Evolutionary conservation across 352 stramenopile species (phyloP).

Genomic region (Phytophthora sp.): DNA sequence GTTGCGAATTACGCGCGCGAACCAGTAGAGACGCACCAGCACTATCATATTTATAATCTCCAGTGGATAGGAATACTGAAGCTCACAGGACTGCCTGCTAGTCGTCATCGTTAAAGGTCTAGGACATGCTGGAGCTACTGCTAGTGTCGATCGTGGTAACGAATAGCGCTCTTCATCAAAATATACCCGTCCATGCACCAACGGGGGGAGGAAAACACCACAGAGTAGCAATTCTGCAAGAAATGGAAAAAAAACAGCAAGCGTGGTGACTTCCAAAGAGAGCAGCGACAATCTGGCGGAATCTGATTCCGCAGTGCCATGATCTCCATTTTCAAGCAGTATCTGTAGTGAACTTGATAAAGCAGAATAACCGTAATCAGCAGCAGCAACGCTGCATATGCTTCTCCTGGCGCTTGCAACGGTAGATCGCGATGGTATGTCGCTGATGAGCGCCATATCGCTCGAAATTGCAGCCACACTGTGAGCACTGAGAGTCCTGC

Average conservation of each 20-base stretch:
- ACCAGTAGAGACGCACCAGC: conserved; percentile 65
- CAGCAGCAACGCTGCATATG: conserved; percentile 49
- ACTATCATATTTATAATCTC: conserved; percentile 73
- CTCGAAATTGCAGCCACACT: conserved; percentile 62
- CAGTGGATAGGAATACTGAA: conserved; percentile 61
- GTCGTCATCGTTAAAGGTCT: conserved; percentile 32
- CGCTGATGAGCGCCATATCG: conserved; percentile 55
- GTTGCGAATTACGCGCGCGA: conserved; percentile 61
- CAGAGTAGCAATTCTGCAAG: conserved; percentile 52
- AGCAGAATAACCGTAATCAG: conserved; percentile 51
- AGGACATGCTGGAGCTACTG: conserved; percentile 30
- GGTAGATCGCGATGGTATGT: conserved; percentile 20
- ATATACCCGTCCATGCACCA: conserved; percentile 51
- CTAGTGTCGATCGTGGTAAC: conserved; percentile 22
- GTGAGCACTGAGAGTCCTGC: conserved; percentile 43
- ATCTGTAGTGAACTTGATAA: conserved; percentile 53
- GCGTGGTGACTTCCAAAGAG: conserved; percentile 25
- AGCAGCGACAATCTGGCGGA: conserved; percentile 21
- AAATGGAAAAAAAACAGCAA: conserved; percentile 51
- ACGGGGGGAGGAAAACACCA: conserved; percentile 50
- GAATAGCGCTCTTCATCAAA: conserved; percentile 56
- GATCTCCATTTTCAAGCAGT: conserved; percentile 61
- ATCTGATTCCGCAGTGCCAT: conserved; percentile 60
- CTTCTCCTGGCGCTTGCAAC: conserved; percentile 56
- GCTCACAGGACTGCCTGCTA: conserved; percentile 34